Evolutionary conservation across 345 rosid species (phyloP).

Genomic region (Murraya koenigii): DNA sequence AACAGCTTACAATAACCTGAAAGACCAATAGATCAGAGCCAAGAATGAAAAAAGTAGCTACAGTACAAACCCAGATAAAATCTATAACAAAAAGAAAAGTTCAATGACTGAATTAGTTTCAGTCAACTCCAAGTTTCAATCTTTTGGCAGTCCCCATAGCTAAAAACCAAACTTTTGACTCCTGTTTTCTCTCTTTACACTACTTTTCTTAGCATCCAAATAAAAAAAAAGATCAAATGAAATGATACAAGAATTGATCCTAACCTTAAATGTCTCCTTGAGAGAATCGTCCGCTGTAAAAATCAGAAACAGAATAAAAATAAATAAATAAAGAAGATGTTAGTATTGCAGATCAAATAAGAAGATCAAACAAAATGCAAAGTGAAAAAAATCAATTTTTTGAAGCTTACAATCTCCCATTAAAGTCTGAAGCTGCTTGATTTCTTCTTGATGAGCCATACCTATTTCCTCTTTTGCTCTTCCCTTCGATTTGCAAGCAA

Average conservation of each 20-base stretch:
- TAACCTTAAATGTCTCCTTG: slow-evolving; percentile 68
- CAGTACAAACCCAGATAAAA: slow-evolving; percentile 24
- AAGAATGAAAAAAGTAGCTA: background rate
- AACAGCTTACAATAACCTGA: slow-evolving; percentile 3
- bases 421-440: slow-evolving; percentile 65
- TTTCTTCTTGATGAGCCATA: slow-evolving; percentile 55
- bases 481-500: background rate
- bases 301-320: slow-evolving; percentile 10
- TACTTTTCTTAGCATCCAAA: background rate
- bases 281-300: slow-evolving; percentile 54
- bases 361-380: slow-evolving; percentile 12
- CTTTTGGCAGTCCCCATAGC: background rate
- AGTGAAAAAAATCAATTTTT: background rate
- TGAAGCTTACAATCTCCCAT: slow-evolving; percentile 69
- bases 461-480: slow-evolving; percentile 35
- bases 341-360: slow-evolving; percentile 22
- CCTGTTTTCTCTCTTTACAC: background rate
- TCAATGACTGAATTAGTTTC: background rate
- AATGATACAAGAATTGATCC: slow-evolving; percentile 15
- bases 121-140: background rate
- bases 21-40: slow-evolving; percentile 18
- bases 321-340: background rate
- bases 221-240: slow-evolving; percentile 26
- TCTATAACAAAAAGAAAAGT: background rate
- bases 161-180: slow-evolving; percentile 3